phyloP scores from a whole-genome alignment of 139 green algal genomes.

The Volvox reticuliferus region DNA sequence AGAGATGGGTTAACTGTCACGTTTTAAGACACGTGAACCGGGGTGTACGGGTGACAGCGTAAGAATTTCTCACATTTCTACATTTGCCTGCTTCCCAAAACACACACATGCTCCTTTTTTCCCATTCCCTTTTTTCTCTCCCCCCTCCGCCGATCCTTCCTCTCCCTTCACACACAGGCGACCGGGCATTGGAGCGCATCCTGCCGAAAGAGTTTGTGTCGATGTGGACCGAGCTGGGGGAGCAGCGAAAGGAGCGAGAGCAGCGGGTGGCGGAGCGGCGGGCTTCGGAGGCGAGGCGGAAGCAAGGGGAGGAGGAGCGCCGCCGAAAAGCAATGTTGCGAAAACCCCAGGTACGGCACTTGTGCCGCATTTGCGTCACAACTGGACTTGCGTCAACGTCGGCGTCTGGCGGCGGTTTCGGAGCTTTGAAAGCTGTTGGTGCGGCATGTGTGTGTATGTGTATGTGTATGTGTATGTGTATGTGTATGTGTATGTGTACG shows the following conservation, averaged over 20 bases:
- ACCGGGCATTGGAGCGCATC: slow-evolving; percentile 73
- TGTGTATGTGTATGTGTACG: no score
- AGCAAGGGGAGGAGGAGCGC: slow-evolving; percentile 46
- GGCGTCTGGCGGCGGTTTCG: no score
- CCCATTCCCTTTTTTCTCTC: background rate
- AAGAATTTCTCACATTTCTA: no score
- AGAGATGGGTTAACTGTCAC: no score
- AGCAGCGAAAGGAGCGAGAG: slow-evolving; percentile 30
- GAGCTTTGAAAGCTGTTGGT: no score
- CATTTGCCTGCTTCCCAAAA: no score
- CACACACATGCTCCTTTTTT: background rate
- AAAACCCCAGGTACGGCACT: slow-evolving; percentile 25
- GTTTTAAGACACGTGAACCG: no score
- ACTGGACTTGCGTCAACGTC: no score
- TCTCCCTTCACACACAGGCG: slow-evolving; percentile 23
- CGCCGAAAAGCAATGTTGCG: slow-evolving; percentile 66
- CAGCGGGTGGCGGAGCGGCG: slow-evolving; percentile 17
- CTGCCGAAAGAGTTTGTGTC: slow-evolving; percentile 69
- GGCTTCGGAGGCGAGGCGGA: slow-evolving; percentile 44
- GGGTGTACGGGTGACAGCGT: no score
- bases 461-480: no score
- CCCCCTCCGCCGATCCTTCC: background rate
- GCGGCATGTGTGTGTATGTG: no score
- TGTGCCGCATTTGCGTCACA: no score
- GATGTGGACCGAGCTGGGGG: slow-evolving; percentile 66